A percentile compares a stretch with the other conserved stretches of the same genome.
phyloP scores from a whole-genome alignment of 441 rosid genomes.

The Syzygium syzygioides region DNA sequence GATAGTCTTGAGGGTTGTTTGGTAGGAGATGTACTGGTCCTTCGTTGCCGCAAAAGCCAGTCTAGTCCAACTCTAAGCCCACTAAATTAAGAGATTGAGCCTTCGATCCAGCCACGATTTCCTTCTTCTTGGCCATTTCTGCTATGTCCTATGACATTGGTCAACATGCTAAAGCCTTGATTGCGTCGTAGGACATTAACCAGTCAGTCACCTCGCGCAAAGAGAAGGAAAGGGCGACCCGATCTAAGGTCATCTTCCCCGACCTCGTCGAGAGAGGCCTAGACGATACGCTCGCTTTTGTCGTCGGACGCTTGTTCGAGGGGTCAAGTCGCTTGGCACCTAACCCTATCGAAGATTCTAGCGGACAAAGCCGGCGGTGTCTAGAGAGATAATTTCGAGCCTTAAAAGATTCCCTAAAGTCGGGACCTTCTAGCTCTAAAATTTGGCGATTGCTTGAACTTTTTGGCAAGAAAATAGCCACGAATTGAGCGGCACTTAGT shows the following conservation, averaged over 20 bases:
- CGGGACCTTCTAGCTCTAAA: background rate
- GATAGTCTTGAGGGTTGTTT: background rate
- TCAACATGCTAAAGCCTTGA: background rate
- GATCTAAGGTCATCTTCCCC: background rate
- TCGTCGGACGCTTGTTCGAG: background rate
- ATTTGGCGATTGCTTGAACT: background rate
- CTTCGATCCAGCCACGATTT: background rate
- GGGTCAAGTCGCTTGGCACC: background rate
- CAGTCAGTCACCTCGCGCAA: background rate
- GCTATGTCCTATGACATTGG: background rate
- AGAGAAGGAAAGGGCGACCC: background rate
- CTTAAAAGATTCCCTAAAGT: background rate
- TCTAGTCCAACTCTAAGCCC: background rate
- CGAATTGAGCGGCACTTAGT: background rate
- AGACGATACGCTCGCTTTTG: background rate
- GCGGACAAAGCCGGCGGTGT: background rate
- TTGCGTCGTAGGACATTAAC: background rate
- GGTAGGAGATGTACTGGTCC: background rate
- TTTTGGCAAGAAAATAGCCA: background rate
- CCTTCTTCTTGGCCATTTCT: background rate
- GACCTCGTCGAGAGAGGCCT: background rate
- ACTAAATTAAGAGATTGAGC: background rate
- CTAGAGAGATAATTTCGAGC: background rate
- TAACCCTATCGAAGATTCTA: background rate
- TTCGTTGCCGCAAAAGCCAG: background rate